phyloP scores from a whole-genome alignment of 768 basidiomycete genomes.

The Galerina sulciceps region DNA sequence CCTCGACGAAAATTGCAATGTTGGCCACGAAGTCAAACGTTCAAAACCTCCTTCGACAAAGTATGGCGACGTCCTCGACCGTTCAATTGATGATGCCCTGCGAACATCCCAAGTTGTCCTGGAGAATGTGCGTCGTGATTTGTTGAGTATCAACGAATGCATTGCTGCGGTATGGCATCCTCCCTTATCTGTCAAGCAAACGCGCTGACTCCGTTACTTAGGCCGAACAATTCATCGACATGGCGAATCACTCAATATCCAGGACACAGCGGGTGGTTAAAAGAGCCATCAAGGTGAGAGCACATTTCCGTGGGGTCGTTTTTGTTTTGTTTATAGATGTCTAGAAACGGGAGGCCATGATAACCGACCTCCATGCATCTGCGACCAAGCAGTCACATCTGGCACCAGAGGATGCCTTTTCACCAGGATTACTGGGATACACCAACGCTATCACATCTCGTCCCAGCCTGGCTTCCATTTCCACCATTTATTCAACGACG shows the following conservation, averaged over 20 bases:
- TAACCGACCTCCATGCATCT: conserved; percentile 44
- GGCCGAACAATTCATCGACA: conserved; percentile 61
- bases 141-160: conserved; percentile 57
- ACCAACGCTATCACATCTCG: conserved; percentile 35
- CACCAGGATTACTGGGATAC: conserved; percentile 35
- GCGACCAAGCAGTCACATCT: conserved; percentile 19
- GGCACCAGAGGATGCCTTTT: conserved; percentile 19
- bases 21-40: conserved; percentile 41
- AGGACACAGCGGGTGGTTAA: conserved; percentile 61
- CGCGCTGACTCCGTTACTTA: conserved; percentile 24
- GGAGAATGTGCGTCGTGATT: conserved; percentile 57
- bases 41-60: conserved; percentile 10
- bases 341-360: conserved; percentile 55
- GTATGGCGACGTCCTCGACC: conserved; percentile 32
- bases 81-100: conserved; percentile 42
- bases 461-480: conserved; percentile 46
- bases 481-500: conserved; percentile 42
- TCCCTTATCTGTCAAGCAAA: background rate
- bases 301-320: background rate
- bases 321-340: conserved; percentile 5
- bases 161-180: conserved; percentile 51
- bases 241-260: conserved; percentile 58
- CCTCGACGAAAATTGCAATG: conserved; percentile 40
- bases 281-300: conserved; percentile 56
- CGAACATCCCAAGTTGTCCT: conserved; percentile 53